phyloP scores from a whole-genome alignment of 2,329 filamentous ascomycete genomes.

The Dryadomyces quercivorus region DNA sequence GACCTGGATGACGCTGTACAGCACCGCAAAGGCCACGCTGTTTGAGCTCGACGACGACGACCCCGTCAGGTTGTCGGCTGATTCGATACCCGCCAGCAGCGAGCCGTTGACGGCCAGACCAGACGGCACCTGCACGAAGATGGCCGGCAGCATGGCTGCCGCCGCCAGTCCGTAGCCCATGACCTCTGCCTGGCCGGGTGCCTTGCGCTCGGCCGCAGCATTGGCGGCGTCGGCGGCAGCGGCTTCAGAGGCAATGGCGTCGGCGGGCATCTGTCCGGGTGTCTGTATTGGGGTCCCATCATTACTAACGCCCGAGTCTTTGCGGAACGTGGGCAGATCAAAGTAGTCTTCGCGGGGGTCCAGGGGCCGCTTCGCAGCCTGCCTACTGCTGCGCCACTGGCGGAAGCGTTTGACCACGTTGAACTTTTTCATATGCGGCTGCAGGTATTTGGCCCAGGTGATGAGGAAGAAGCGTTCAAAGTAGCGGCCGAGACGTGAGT shows the following conservation, averaged over 20 bases:
- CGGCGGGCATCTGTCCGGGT: background rate
- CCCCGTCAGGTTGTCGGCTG: conserved; percentile 40
- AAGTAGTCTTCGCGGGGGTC: conserved; percentile 2
- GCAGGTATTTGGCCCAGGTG: conserved; percentile 37
- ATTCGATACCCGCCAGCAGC: conserved; percentile 43
- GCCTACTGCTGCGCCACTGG: background rate
- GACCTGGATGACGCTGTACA: conserved; percentile 47
- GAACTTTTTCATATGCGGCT: conserved; percentile 22
- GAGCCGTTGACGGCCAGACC: conserved; percentile 49
- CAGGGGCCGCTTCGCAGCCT: background rate
- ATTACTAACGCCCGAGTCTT: background rate
- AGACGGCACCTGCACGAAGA: conserved; percentile 60
- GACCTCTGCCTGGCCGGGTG: conserved; percentile 21
- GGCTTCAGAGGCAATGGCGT: background rate
- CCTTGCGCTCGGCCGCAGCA: conserved; percentile 12
- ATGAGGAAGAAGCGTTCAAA: conserved; percentile 43
- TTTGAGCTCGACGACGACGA: conserved; percentile 28
- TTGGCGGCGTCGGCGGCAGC: background rate
- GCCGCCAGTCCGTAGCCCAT: conserved; percentile 69
- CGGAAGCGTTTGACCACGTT: background rate
- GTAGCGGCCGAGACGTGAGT: conserved; percentile 54
- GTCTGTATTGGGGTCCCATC: background rate
- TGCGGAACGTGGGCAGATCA: conserved; percentile 6
- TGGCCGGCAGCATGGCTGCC: conserved; percentile 74
- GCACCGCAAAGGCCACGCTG: conserved; percentile 37